Base-by-base conservation (phyloP, 768 basidiomycete species). In the Trametopsis cervina region DNA sequence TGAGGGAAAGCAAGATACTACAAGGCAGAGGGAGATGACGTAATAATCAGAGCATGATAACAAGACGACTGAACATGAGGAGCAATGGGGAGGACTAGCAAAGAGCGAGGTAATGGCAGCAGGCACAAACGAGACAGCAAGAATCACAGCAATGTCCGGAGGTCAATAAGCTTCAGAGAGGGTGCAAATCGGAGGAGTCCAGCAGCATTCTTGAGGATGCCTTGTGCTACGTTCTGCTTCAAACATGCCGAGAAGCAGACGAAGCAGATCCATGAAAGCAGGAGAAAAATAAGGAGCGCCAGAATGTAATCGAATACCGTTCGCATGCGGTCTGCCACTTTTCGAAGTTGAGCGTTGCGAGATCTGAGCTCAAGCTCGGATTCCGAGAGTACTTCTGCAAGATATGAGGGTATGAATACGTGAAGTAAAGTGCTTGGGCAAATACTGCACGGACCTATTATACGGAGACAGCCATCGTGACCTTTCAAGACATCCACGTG, bases 401-500 rank as follows among this genome's bases (percentile, higher is more conserved):
- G n/a, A n/a, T n/a, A n/a, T n/a, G n/a, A n/a, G n/a, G n/a, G 23
- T 22, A 24, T 10, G 21, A 2, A 26, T 45, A 4, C 18, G 18
- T 37, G 4, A 39, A 39, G 17, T 11, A 3, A 29, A 18, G 3
- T 33, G 22, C 2, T 4, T 1, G 2, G 12, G 10, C 36, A 24
- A 39, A 4, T 24, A 4, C 22, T 21, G 6, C 22, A 46, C 45
- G 17, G n/a, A 46, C 45, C 45, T n/a, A 46, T 25, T 6, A 46
- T 46, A n/a, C 45, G 36, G 6, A 46, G 36, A n/a, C 36, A 46
- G 13, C 17, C 22, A 24, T 46, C 45, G 23, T 46, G 18, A n/a
- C 45, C 45, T 46, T 36, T 36, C 35, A 46, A 17, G 22, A 46
- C 33, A 10, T 36, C 22, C 9, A 46, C 45, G 13, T 46, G 35